Evolutionary conservation across 768 basidiomycete genomes (phyloP).

Genomic region (Pleurotus pulmonarius): DNA sequence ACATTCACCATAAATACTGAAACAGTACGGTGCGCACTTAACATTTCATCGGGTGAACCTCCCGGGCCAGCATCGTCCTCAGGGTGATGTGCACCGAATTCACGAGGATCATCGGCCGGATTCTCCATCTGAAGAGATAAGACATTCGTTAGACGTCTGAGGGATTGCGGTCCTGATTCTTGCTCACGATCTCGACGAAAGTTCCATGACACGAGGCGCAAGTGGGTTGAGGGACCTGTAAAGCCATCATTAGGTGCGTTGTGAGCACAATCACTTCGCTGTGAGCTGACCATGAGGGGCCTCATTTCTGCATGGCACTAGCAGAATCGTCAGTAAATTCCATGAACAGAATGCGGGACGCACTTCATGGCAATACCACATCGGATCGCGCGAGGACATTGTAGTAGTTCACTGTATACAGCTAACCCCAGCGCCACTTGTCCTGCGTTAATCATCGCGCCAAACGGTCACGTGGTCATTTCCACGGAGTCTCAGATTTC

Average conservation of each 20-base stretch:
- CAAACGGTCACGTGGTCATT: no score
- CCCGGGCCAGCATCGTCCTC: conserved; percentile 22
- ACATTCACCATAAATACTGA: background rate
- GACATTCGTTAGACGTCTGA: background rate
- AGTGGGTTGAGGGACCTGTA: conserved; percentile 73
- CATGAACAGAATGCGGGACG: conserved; percentile 12
- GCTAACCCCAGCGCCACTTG: no score
- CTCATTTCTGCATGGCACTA: conserved; percentile 90
- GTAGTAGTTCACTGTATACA: background rate
- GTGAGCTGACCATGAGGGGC: conserved; percentile 67
- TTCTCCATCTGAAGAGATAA: conserved; percentile 60
- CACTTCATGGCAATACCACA: conserved; percentile 82
- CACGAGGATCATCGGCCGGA: conserved; percentile 69
- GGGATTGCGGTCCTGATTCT: background rate
- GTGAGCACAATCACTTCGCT: background rate
- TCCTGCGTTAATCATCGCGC: no score
- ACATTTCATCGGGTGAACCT: conserved; percentile 35
- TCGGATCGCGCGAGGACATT: conserved; percentile 70
- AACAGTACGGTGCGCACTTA: conserved; percentile 39
- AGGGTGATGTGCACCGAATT: conserved; percentile 42
- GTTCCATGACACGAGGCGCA: conserved; percentile 80
- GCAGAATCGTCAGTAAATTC: conserved; percentile 6
- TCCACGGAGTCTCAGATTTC: no score
- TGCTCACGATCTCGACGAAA: conserved; percentile 76
- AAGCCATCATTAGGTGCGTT: conserved; percentile 11